These are phyloP conservation scores for Aspergillus japonicus DNA, from an alignment of 2,329 filamentous ascomycete species.

Conservation along the genomic window DNA sequence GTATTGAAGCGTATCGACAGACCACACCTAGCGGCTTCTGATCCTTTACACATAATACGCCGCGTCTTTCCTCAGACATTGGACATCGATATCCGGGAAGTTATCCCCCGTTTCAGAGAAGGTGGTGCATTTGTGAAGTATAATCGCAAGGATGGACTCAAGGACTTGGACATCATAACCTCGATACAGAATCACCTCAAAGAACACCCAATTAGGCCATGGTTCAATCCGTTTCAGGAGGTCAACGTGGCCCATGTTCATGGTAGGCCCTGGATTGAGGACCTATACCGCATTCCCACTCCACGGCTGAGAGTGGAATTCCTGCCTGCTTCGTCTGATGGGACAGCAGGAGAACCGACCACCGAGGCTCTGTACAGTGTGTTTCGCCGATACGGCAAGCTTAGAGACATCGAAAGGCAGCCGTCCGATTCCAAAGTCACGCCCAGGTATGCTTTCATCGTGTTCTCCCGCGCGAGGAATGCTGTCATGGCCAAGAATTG, in stretches of 20 bases:
- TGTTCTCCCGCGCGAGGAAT: constrained; percentile 70
- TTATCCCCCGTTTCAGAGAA: constrained; percentile 82
- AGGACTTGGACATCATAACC: constrained; percentile 58
- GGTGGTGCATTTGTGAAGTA: constrained; percentile 94
- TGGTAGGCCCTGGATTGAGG: constrained; percentile 90
- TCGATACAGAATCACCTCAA: constrained; percentile 63
- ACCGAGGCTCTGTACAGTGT: constrained; percentile 85
- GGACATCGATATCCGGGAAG: constrained; percentile 71
- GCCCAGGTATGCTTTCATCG: constrained; percentile 76
- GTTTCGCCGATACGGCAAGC: constrained; percentile 87
- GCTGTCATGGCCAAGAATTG: constrained; percentile 90
- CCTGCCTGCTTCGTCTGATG: constrained; percentile 68
- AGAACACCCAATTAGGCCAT: constrained; percentile 73
- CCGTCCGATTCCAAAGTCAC: constrained; percentile 80
- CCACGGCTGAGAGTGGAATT: constrained; percentile 80
- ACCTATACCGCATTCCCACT: constrained; percentile 79
- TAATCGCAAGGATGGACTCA: constrained; percentile 51
- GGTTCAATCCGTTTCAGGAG: constrained; percentile 79
- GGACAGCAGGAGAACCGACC: constrained; percentile 71
- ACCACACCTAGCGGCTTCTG: constrained; percentile 53
- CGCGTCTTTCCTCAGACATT: constrained; percentile 63
- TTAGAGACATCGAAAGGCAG: constrained; percentile 79
- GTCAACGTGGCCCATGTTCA: constrained; percentile 72
- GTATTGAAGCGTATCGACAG: constrained; percentile 54
- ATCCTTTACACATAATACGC: constrained; percentile 56